These are phyloP conservation scores for Mollisiaceae sp. DNA, from an alignment of 2,329 filamentous ascomycete species.

Conservation along the genomic window DNA sequence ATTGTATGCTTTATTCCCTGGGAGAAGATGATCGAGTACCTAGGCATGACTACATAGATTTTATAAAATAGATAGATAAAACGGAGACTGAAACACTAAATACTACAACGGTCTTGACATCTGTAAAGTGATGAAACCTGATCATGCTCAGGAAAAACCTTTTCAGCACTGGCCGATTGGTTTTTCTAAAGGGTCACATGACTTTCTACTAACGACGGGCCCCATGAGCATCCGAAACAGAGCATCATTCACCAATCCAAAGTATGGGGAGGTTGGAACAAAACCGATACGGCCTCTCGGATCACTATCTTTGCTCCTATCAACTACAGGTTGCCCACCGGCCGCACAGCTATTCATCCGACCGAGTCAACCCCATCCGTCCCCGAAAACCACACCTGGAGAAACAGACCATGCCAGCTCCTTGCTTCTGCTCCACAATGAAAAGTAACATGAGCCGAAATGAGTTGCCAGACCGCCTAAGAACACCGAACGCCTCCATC, in stretches of 20 bases:
- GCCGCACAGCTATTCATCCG: background rate
- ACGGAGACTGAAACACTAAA: no score
- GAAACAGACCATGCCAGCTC: slow-evolving; percentile 3
- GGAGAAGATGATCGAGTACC: no score
- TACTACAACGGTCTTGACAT: no score
- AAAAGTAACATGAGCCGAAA: background rate
- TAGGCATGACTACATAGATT: no score
- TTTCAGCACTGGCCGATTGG: background rate
- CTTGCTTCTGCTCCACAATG: background rate
- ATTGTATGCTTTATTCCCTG: no score
- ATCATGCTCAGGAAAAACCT: no score
- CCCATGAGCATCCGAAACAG: background rate
- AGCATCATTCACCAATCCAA: background rate
- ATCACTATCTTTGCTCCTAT: background rate
- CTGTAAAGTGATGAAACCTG: no score
- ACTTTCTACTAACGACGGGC: background rate
- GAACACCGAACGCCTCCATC: slow-evolving; percentile 5
- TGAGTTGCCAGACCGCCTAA: background rate
- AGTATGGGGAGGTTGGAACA: background rate
- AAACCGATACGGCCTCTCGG: background rate
- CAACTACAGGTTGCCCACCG: background rate
- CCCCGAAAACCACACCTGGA: background rate
- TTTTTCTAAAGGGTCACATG: background rate
- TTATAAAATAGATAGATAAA: no score
- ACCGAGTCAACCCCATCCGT: background rate